Base-by-base conservation (phyloP, 257 asterid species). In the Jacaranda mimosifolia region DNA sequence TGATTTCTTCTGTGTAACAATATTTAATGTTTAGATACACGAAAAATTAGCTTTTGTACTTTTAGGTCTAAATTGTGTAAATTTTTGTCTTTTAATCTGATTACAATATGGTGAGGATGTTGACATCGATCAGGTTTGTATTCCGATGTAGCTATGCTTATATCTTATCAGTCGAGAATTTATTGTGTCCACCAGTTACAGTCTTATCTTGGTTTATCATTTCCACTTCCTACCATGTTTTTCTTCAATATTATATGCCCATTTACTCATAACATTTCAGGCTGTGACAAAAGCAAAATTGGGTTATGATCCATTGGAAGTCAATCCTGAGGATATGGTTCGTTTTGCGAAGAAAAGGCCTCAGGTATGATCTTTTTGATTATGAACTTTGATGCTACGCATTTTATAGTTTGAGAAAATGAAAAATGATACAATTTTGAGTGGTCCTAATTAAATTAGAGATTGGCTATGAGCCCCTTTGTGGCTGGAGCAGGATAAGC, bases 241-340 rank as follows among this genome's bases (percentile, higher is more conserved):
- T 40, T 67, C 73, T 62, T 75, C 35, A 3, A 60, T 57, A n/a
- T 45, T 59, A 35, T 38, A 63, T 79, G 35, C 4, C 45, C 21
- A 26, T 53, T 55, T 45, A 18, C 39, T 82, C 40, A 14, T 68
- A 45, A 21, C 71, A 70, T 82, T 79, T 66, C 87, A 96, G 99
- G 97, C 99, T 79, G 99, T 96, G 74, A 96, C 99, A 55, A 96
- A 93, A 92, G 97, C 94, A 79, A 96, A 96, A 87, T 81, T 96
- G 88, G 99, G 99, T 71, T 96, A 90, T 77, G 96, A 96, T 81
- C 99, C 99, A 52, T 80, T 93, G 83, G 99, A 96, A 84, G 99
- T 96, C 79, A 93, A 96, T 83, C 99, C 99, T 42, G 99, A 96
- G 92, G 99, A 96, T 78, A 96, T 96, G 99, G 99, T 96, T 88